Percentiles rank a stretch among this genome's conserved stretches.
Conservation (phyloP, 2,329 filamentous ascomycete genomes). For the Fusarium aywerte region DNA sequence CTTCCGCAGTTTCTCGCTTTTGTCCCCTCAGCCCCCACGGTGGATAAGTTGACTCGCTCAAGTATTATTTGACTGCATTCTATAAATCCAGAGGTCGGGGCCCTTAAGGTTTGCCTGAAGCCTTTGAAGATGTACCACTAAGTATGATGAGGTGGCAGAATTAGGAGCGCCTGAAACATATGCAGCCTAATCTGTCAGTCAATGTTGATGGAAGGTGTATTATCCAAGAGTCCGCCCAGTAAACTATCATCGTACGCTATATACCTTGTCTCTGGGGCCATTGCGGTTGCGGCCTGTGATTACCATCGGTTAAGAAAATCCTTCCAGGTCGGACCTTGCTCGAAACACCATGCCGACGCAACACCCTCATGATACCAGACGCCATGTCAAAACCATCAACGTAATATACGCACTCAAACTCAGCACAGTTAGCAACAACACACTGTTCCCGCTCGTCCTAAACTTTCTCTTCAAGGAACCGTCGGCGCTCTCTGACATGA, state of each 20-base stretch:
- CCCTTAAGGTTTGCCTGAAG: neutral
- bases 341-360: neutral
- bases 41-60: neutral
- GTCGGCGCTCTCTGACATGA: slow-evolving; percentile 60
- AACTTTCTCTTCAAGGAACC: slow-evolving; percentile 62
- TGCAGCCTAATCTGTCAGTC: neutral
- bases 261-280: no score
- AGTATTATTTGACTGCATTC: neutral
- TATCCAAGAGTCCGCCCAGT: neutral
- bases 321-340: no score
- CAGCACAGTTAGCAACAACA: slow-evolving; percentile 65
- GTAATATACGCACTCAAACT: slow-evolving; percentile 68
- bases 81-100: no score
- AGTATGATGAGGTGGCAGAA: no score
- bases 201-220: neutral
- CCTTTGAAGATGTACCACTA: neutral
- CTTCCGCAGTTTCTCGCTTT: neutral
- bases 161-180: neutral
- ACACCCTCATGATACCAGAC: slow-evolving; percentile 48
- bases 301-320: no score
- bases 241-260: neutral
- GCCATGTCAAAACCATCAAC: slow-evolving; percentile 66
- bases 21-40: neutral
- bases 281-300: neutral
- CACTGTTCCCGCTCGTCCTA: slow-evolving; percentile 71